Conservation (phyloP, 495 filamentous ascomycete genomes). For the Aspergillus affinis region DNA sequence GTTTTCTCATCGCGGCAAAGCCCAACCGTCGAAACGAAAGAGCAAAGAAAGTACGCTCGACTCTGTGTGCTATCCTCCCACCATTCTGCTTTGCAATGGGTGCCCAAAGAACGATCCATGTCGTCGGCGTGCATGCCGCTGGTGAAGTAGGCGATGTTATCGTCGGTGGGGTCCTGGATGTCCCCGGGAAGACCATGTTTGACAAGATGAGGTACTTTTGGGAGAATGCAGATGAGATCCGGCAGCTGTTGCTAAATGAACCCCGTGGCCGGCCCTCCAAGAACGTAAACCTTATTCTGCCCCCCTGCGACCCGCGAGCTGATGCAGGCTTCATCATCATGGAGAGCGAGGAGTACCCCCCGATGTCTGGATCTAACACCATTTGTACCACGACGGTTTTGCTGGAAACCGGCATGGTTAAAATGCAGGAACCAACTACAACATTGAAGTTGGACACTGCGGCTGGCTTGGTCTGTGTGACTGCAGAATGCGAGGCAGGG, state of each 20-base stretch:
- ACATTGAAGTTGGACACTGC: constrained; percentile 30
- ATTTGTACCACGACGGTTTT: constrained; percentile 37
- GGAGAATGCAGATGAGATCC: constrained; percentile 28
- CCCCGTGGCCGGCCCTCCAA: constrained; percentile 36
- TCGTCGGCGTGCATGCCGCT: constrained; percentile 11
- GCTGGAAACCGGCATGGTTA: constrained; percentile 38
- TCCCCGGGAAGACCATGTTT: constrained; percentile 34
- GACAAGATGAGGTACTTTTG: constrained; percentile 31
- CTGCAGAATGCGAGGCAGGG: constrained; percentile 32
- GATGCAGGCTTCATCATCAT: constrained; percentile 41
- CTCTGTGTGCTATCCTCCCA: too few species aligned
- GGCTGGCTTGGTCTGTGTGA: constrained; percentile 32
- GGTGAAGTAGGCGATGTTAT: constrained; percentile 39
- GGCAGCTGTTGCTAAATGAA: constrained; percentile 38
- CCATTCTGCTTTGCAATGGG: too few species aligned
- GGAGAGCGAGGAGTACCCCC: constrained; percentile 39
- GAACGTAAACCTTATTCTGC: constrained; percentile 36
- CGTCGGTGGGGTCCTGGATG: constrained; percentile 34
- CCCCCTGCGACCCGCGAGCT: constrained; percentile 33
- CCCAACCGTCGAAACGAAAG: too few species aligned
- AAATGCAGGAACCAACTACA: constrained; percentile 35
- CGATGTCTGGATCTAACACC: constrained; percentile 39
- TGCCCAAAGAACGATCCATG: too few species aligned
- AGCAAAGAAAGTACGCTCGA: too few species aligned
- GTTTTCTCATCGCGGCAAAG: too few species aligned